Evolutionary conservation across 305 asterid genomes (phyloP).

Genomic region (Fraxinus latifolia): DNA sequence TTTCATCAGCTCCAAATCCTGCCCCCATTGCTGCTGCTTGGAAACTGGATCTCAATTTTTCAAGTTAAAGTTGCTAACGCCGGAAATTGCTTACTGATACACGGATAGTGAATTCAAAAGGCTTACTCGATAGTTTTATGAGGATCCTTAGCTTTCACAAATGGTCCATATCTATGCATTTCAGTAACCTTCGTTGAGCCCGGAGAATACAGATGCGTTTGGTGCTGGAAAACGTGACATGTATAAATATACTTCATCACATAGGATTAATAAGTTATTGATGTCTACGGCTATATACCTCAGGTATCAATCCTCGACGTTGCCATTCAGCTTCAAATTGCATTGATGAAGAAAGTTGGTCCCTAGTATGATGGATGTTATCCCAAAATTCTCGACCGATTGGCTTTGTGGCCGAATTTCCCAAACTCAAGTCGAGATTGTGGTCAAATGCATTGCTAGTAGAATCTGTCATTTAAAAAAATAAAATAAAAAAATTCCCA

Average conservation of each 20-base stretch:
- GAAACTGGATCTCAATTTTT: constrained; percentile 20
- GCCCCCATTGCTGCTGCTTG: constrained; percentile 37
- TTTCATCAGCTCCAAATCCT: constrained; percentile 27
- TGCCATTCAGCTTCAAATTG: constrained; percentile 54
- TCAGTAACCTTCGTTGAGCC: constrained; percentile 31
- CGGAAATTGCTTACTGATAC: not conserved
- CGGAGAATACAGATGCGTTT: constrained; percentile 45
- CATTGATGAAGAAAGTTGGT: constrained; percentile 29
- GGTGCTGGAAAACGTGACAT: constrained; percentile 19
- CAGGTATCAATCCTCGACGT: constrained; percentile 40
- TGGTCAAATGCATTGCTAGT: constrained; percentile 43
- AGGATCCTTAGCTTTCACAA: constrained; percentile 35
- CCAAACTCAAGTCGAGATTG: constrained; percentile 78
- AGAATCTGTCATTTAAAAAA: constrained; percentile 30
- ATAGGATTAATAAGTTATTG: not conserved
- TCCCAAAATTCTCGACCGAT: constrained; percentile 21
- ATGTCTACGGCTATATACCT: constrained; percentile 30
- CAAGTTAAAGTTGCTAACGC: not conserved
- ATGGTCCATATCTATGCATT: constrained; percentile 33
- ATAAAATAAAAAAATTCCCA: not conserved
- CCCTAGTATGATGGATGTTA: not conserved
- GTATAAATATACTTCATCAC: not conserved
- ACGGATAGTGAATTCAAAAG: not conserved
- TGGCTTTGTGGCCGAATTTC: constrained; percentile 48
- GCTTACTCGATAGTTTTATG: constrained; percentile 54